Conservation (phyloP, 1,284 basidiomycete genomes). For the Rhizoctonia solani region DNA sequence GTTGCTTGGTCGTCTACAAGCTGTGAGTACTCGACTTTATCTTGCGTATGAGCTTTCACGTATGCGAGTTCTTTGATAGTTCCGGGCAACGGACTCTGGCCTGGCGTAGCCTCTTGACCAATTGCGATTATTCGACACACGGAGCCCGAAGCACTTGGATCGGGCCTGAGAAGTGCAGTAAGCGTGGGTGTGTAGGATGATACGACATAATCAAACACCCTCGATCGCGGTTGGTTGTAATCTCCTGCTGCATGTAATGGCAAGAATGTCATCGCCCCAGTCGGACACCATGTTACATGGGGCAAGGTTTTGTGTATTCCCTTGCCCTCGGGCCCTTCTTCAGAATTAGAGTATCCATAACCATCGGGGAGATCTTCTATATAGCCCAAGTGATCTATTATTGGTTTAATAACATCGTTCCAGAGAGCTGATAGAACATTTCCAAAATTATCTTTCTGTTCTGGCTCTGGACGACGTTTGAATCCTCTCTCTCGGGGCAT, state of each 20-base stretch:
- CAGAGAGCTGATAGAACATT: too few relatives aligned
- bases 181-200: too few relatives aligned
- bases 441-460: neutral
- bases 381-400: neutral
- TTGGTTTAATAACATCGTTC: too few relatives aligned
- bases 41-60: neutral
- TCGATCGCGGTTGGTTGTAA: too few relatives aligned
- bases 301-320: neutral
- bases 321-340: neutral
- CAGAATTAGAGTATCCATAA: neutral
- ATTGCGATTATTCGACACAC: neutral
- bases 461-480: neutral
- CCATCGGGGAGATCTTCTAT: neutral
- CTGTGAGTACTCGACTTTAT: too few relatives aligned
- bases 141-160: neutral
- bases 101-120: neutral
- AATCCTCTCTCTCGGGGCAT: neutral
- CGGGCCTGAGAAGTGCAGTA: too few relatives aligned
- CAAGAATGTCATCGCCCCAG: neutral
- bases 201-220: too few relatives aligned
- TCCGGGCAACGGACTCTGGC: neutral
- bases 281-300: slow-evolving; percentile 11
- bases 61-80: neutral
- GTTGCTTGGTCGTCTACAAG: neutral
- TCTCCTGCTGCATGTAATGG: too few relatives aligned